Evolutionary conservation across 2,329 filamentous ascomycete species (phyloP).

Genomic region (Pseudocercospora crystallina): DNA sequence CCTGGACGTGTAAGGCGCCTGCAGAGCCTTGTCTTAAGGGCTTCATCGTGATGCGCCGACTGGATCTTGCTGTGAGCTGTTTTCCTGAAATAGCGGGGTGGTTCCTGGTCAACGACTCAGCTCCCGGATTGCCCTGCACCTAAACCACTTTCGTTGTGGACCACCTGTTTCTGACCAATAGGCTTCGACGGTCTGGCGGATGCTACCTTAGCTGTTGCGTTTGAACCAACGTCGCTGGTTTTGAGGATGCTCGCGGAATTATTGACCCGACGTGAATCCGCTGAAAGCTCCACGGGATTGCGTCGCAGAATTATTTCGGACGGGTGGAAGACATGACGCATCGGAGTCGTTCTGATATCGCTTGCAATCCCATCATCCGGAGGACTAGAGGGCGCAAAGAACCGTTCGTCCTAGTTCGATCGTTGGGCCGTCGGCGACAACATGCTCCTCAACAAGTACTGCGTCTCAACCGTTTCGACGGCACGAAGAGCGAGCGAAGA

Average conservation of each 20-base stretch:
- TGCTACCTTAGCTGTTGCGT: constrained; percentile 4
- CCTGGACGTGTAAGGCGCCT: constrained; percentile 5
- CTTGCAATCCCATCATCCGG: background rate
- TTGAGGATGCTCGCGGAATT: background rate
- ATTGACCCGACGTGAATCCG: background rate
- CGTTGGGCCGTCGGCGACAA: no score
- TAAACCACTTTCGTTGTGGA: background rate
- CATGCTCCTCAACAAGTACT: no score
- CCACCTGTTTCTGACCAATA: background rate
- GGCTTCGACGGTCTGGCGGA: constrained; percentile 3
- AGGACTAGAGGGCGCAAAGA: background rate
- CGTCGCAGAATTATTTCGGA: background rate
- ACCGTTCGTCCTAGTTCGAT: no score
- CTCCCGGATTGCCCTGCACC: background rate
- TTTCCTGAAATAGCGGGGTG: constrained; percentile 3
- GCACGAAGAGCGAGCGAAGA: background rate
- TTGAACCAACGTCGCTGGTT: background rate
- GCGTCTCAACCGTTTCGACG: background rate
- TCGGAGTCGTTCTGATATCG: background rate
- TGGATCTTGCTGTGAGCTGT: constrained; percentile 8
- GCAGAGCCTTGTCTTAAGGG: constrained; percentile 3
- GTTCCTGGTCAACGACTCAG: constrained; percentile 10
- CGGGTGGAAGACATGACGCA: background rate
- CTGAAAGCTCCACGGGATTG: background rate
- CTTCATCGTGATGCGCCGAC: constrained; percentile 1